These are phyloP conservation scores for Imleria badia DNA, from an alignment of 768 basidiomycete genomes.

Conservation along the genomic window DNA sequence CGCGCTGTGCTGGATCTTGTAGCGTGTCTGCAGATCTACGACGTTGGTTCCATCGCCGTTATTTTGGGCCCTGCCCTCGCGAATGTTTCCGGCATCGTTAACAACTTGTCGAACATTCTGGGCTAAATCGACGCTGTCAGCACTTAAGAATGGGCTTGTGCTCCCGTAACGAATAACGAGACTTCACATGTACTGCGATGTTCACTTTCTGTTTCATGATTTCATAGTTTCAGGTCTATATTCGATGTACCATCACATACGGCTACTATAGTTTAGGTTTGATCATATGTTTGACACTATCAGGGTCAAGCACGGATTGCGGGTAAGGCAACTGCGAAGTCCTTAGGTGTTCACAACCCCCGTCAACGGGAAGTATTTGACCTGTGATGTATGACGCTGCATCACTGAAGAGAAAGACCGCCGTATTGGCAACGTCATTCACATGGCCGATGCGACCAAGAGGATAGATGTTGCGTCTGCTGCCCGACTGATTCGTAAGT, in stretches of 20 bases:
- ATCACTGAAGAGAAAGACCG: conserved; percentile 80
- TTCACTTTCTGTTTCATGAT: too few relatives aligned
- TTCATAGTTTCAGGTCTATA: too few relatives aligned
- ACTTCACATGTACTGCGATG: too few relatives aligned
- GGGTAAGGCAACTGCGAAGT: conserved; percentile 58
- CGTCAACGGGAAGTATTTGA: conserved; percentile 71
- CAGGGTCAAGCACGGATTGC: conserved; percentile 58
- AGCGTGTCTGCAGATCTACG: not conserved
- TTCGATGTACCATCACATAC: not conserved
- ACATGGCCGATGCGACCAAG: conserved; percentile 57
- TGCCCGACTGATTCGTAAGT: conserved; percentile 33
- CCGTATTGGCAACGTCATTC: conserved; percentile 66
- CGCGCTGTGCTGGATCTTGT: too few relatives aligned
- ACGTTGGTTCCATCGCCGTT: not conserved
- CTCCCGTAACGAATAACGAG: too few relatives aligned
- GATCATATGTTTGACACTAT: conserved; percentile 48
- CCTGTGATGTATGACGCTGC: conserved; percentile 78
- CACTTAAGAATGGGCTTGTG: too few relatives aligned
- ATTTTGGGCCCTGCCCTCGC: not conserved
- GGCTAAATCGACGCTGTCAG: too few relatives aligned
- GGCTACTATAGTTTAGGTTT: conserved; percentile 39
- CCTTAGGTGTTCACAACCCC: conserved; percentile 57
- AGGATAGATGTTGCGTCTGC: conserved; percentile 11
- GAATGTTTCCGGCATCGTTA: not conserved
- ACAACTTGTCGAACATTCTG: too few relatives aligned